Evolutionary conservation across 2,329 filamentous ascomycete genomes (phyloP), one percentile per base, ranked within the genome.

Genomic region (Aquanectria penicillioides): DNA sequence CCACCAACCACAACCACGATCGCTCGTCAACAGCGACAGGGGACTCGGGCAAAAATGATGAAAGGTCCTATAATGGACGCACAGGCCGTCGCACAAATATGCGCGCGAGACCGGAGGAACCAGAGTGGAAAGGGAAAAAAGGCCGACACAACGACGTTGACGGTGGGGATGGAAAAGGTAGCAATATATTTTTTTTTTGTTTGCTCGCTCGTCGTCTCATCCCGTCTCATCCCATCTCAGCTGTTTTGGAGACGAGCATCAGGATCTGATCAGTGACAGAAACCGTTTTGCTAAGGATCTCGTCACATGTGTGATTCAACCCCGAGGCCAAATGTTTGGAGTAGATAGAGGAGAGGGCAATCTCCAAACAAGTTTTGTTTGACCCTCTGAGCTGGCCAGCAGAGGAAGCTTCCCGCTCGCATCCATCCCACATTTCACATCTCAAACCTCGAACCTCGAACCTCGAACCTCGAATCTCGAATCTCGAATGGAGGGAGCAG

Each of bases 281-380:
- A 54, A 34, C 13, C 4, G 40, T 37, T 46, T 54, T 46, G 40
- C n/a, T 28, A 54, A 46, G 29, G 20, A 28, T 31, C 23, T 23
- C 50, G 38, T 46, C 12, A 25, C 38, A 43, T 43, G 9, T n/a
- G n/a, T n/a, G n/a, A n/a, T n/a, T n/a, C n/a, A n/a, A n/a, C n/a
- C n/a, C 29, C 10, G 20, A 23, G 51, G 20, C 22, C 18, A 26
- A 49, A 49, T 36, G 28, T 43, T 49, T 56, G 36, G 53, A 37
- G 37, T 43, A 57, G n/a, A 38, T 28, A 15, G 31, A 28, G 12
- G 4, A 20, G 22, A 25, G 31, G 31, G 15, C 8, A 13, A 23
- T n/a, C 31, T 22, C 44, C 26, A 49, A 40, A 56, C 53, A 37
- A 40, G 29, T 43, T 15, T 26, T 41, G 53, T 44, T 49, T 56